These are phyloP conservation scores for Colletotrichum spinosum DNA, from an alignment of 2,329 filamentous ascomycete genomes.

Conservation along the genomic window DNA sequence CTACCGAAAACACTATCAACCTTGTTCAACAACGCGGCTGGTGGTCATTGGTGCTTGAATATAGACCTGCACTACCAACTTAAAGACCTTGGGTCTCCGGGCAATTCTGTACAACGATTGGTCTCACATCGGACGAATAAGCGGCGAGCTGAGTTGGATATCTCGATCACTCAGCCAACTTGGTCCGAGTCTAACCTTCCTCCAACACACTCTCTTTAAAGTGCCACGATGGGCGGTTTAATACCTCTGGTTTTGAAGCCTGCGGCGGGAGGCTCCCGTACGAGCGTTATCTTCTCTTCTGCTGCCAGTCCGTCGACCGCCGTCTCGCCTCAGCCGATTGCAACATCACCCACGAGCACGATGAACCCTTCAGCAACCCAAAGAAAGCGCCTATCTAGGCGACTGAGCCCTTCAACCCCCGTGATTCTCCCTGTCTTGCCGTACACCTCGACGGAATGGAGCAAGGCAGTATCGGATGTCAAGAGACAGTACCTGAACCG, in stretches of 20 bases:
- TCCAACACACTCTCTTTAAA: slow-evolving; percentile 6
- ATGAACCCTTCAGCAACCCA: slow-evolving; percentile 33
- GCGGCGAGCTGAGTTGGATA: slow-evolving; percentile 21
- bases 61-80: slow-evolving; percentile 1
- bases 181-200: neutral
- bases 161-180: slow-evolving; percentile 13
- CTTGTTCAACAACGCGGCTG: slow-evolving; percentile 7
- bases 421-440: slow-evolving; percentile 49
- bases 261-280: slow-evolving; percentile 36
- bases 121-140: slow-evolving; percentile 35
- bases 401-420: slow-evolving; percentile 39
- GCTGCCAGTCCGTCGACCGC: slow-evolving; percentile 19
- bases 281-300: slow-evolving; percentile 39
- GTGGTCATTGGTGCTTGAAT: slow-evolving; percentile 12
- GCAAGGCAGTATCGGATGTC: slow-evolving; percentile 60
- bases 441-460: slow-evolving; percentile 63
- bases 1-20: slow-evolving; percentile 17
- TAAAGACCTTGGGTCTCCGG: slow-evolving; percentile 8
- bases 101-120: slow-evolving; percentile 10
- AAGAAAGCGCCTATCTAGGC: slow-evolving; percentile 41
- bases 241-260: slow-evolving; percentile 47
- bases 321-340: slow-evolving; percentile 23
- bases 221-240: slow-evolving; percentile 44
- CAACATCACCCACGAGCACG: slow-evolving; percentile 44
- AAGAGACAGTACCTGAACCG: slow-evolving; percentile 65